phyloP scores from a whole-genome alignment of 768 basidiomycete genomes.

The Auricularia sp. region DNA sequence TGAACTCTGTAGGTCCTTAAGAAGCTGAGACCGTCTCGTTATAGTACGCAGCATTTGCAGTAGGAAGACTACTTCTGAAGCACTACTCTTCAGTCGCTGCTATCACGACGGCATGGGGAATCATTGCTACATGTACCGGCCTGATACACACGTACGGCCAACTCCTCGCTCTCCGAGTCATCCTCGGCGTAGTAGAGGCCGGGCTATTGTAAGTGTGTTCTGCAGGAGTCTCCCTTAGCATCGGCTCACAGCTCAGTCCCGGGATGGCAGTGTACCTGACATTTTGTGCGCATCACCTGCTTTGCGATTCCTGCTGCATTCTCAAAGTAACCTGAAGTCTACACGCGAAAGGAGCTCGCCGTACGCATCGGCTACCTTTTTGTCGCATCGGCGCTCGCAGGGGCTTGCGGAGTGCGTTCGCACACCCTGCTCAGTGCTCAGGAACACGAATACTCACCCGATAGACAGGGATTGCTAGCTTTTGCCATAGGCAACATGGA shows the following conservation, averaged over 20 bases:
- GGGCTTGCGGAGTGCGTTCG: constrained; percentile 5
- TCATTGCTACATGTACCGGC: constrained; percentile 5
- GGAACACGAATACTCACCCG: neutral
- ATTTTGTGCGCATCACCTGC: constrained; percentile 1
- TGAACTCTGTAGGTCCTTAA: constrained; percentile 1
- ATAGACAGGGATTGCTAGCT: constrained; percentile 4
- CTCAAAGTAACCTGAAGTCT: neutral
- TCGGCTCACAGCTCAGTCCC: constrained; percentile 1
- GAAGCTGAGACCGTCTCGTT: constrained; percentile 5
- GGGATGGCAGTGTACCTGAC: constrained; percentile 6
- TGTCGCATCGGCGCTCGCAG: constrained; percentile 6
- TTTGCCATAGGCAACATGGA: constrained; percentile 6
- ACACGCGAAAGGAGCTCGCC: constrained; percentile 4
- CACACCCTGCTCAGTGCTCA: neutral
- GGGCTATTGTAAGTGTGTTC: constrained; percentile 3
- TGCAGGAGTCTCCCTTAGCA: neutral
- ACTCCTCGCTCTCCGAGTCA: constrained; percentile 3
- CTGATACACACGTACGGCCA: constrained; percentile 4
- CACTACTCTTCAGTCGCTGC: neutral
- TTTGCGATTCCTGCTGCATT: neutral
- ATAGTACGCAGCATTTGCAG: neutral
- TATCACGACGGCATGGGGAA: constrained; percentile 3
- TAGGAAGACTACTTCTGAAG: neutral
- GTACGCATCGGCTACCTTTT: constrained; percentile 7
- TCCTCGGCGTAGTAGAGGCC: constrained; percentile 8